Percentiles rank a stretch among this genome's conserved stretches.
Conservation (phyloP, 768 basidiomycete genomes). For the Boletus subparvulus region DNA sequence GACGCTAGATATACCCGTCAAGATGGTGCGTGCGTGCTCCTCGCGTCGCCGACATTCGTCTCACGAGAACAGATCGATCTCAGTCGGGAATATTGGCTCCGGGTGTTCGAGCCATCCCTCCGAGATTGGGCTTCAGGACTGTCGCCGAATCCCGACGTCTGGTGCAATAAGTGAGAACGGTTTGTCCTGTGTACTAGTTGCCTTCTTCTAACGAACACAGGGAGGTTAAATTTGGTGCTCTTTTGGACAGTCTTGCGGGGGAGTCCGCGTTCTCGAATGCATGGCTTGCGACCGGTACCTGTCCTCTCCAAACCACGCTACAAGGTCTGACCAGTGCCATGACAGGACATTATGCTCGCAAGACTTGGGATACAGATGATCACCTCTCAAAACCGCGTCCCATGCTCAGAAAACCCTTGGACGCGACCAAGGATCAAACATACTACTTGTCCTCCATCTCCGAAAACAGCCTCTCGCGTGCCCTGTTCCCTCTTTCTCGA, state of each 20-base stretch:
- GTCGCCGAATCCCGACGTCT: slow-evolving; percentile 92
- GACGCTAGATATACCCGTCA: slow-evolving; percentile 68
- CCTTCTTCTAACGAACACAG: slow-evolving; percentile 35
- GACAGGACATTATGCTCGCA: slow-evolving; percentile 84
- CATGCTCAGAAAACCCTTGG: slow-evolving; percentile 52
- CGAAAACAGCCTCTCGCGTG: slow-evolving; percentile 59
- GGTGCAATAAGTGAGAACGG: slow-evolving; percentile 72
- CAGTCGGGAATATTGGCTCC: slow-evolving; percentile 87
- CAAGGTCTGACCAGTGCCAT: background rate
- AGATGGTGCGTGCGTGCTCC: slow-evolving; percentile 48
- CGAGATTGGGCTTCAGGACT: slow-evolving; percentile 71
- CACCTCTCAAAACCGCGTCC: slow-evolving; percentile 37
- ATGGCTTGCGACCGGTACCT: slow-evolving; percentile 81
- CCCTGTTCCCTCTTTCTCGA: slow-evolving; percentile 75
- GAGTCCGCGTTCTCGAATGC: slow-evolving; percentile 35
- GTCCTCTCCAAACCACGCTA: background rate
- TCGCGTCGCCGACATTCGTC: background rate
- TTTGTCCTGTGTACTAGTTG: no score
- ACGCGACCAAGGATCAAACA: slow-evolving; percentile 82
- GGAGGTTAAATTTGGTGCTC: slow-evolving; percentile 88
- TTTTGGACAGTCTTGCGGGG: slow-evolving; percentile 60
- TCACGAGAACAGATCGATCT: slow-evolving; percentile 65
- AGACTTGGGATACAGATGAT: slow-evolving; percentile 44
- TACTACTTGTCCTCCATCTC: slow-evolving; percentile 85
- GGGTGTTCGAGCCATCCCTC: slow-evolving; percentile 87